phyloP scores from a whole-genome alignment of 2,329 filamentous ascomycete genomes.

The Drechslerella coelobrocha region DNA sequence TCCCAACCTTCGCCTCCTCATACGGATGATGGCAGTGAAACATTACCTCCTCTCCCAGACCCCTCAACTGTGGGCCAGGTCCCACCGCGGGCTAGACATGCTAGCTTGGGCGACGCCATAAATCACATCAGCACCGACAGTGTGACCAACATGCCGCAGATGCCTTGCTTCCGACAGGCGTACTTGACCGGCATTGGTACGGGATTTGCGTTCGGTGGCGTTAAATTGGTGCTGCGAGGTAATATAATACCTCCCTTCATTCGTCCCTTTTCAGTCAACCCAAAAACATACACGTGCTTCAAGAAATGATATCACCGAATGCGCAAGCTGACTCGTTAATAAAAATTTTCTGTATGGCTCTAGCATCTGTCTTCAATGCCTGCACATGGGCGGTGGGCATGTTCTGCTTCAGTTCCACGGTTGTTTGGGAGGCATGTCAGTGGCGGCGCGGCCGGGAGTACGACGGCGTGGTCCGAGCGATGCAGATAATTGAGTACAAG shows the following conservation, averaged over 20 bases:
- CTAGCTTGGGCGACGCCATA: constrained; percentile 26
- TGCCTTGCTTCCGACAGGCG: constrained; percentile 83
- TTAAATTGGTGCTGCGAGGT: constrained; percentile 79
- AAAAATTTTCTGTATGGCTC: constrained; percentile 54
- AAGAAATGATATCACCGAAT: not conserved
- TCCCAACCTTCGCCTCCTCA: not conserved
- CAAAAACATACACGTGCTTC: not conserved
- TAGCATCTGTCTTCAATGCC: constrained; percentile 69
- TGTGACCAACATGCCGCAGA: constrained; percentile 74
- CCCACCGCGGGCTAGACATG: constrained; percentile 20
- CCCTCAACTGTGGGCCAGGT: constrained; percentile 43
- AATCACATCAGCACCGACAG: constrained; percentile 42
- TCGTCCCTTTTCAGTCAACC: not conserved
- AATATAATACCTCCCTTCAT: constrained; percentile 55
- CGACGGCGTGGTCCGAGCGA: constrained; percentile 81
- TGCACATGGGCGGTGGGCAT: constrained; percentile 85
- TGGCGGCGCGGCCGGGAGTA: constrained; percentile 75
- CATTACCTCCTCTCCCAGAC: constrained; percentile 30
- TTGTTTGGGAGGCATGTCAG: constrained; percentile 84
- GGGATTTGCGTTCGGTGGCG: constrained; percentile 76
- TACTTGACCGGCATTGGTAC: constrained; percentile 81
- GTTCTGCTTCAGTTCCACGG: constrained; percentile 73
- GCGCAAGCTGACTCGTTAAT: constrained; percentile 12
- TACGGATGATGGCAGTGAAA: not conserved
- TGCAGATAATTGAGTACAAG: constrained; percentile 79